Evolutionary conservation across 805 yeast genomes (phyloP), one percentile per base, ranked within the genome.

Genomic region (Tetrapisispora fleetii): DNA sequence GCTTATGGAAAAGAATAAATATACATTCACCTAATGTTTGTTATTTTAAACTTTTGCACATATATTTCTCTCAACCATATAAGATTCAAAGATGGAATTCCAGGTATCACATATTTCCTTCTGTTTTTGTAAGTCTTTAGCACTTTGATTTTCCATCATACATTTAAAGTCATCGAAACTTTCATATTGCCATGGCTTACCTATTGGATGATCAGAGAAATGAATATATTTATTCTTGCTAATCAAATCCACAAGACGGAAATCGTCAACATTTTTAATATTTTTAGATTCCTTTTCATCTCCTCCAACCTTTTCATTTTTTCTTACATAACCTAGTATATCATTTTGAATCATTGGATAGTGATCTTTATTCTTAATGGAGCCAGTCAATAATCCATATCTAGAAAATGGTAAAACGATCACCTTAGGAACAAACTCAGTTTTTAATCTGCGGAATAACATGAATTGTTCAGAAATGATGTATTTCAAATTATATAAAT

Each of bases 171-270:
- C 57, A 4, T 58, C 57, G 8, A 53, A 21, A 8, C 51, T 44
- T 13, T 30, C 19, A 47, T 54, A 57, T 5, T 41, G 60, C 87
- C 87, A 81, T 3, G 86, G 86, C 57, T 83, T 81, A 0, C 81
- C 78, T 7, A 81, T 62, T 6, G 88, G 88, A 35, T 74, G 72
- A 57, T 83, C 89, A 3, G 83, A 77, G 60, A 77, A 83, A 59
- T 83, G 89, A 28, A 80, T 59, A 47, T 78, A 67, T 55, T 73
- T 75, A 5, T 74, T 61, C 11, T 52, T 52, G 58, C 60, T 46
- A 40, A 63, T 47, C 10, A 9, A 16, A n/a, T 17, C 43, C 10
- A 33, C 11, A 27, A 40, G 21, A 3, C 16, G 24, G 8, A 11
- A 11, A 5, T 24, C 13, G n/a, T 40, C 22, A 3, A 17, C 17